A percentile compares a stretch with the other conserved stretches of the same genome.
Evolutionary conservation across 306 rosid genomes (phyloP).

Genomic region (Vigna nakashimae): DNA sequence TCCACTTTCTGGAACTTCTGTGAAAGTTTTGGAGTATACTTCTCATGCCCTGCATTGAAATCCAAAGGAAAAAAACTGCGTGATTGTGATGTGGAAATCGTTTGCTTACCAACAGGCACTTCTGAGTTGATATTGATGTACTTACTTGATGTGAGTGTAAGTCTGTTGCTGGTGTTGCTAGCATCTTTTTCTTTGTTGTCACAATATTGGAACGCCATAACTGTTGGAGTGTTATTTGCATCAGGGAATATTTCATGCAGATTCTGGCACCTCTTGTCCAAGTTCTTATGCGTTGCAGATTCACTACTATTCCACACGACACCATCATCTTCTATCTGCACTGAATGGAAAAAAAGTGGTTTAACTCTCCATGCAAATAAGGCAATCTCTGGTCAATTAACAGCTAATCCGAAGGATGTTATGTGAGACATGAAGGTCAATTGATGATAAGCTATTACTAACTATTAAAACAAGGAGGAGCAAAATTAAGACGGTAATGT

Average conservation of each 20-base stretch:
- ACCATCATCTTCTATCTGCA: conserved; percentile 71
- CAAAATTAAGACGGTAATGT: not conserved
- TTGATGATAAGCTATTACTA: not conserved
- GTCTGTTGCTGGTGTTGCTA: not conserved
- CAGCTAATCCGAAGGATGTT: not conserved
- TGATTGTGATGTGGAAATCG: conserved; percentile 10
- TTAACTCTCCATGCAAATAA: conserved; percentile 26
- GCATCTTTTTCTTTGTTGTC: not conserved
- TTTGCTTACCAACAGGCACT: not conserved
- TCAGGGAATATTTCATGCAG: not conserved
- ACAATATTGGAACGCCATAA: not conserved
- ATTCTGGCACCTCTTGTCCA: not conserved
- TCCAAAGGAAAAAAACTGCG: not conserved
- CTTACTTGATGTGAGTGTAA: not conserved
- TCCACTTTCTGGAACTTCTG: not conserved
- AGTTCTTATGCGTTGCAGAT: conserved; percentile 49
- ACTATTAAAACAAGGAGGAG: not conserved
- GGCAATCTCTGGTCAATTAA: not conserved
- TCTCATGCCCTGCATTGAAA: conserved; percentile 5
- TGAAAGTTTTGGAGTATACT: not conserved
- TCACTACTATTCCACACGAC: conserved; percentile 52
- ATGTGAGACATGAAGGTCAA: not conserved
- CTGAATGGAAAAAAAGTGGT: conserved; percentile 62
- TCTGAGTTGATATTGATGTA: not conserved
- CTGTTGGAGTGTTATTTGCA: not conserved